Evolutionary conservation across 306 rosid species (phyloP), one percentile per base, ranked within the genome.

Genomic region (Quercus rubra): DNA sequence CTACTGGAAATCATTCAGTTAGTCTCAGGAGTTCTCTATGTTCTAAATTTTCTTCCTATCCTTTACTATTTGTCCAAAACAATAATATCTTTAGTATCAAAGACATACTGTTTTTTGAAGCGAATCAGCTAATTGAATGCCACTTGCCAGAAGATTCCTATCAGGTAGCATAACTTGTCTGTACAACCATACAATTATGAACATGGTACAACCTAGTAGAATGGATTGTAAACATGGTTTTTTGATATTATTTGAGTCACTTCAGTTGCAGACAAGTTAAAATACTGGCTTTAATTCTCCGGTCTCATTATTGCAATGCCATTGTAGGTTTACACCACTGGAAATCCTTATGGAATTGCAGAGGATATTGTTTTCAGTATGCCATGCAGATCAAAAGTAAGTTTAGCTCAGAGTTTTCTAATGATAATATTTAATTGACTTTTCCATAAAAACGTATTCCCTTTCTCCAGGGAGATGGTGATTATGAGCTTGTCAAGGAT

Each of bases 381-480:
- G 99, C 99, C 99, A 15, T 95, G 99, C 74, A 90, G 97, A 89
- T 95, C 99, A 46, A 93, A 89, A 46, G 99, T 91, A 88, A 80
- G 90, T 61, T 71, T 62, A 31, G 31, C 41, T 49, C 28, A 49
- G 73, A 61, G 63, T 33, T 74, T 62, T 61, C 23, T 75, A 70
- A 75, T 82, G 71, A 21, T 63, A 25, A 30, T 57, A 25, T 70
- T 64, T 54, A 49, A 55, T 64, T 78, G 62, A 58, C 31, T 71
- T 74, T n/a, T 30, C 57, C 25, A 33, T 27, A 12, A 66, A 38
- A 78, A 66, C 14, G 55, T 52, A 17, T 35, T 17, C 20, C 19
- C 55, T 72, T 70, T 75, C 71, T 61, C 51, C 82, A 93, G 99
- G 99, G 99, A 70, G 95, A 95, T 35, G 99, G 98, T 58, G 93